A percentile compares a stretch with the other conserved stretches of the same genome.
Evolutionary conservation across 768 basidiomycete genomes (phyloP).

Genomic region (Trametes villosa): DNA sequence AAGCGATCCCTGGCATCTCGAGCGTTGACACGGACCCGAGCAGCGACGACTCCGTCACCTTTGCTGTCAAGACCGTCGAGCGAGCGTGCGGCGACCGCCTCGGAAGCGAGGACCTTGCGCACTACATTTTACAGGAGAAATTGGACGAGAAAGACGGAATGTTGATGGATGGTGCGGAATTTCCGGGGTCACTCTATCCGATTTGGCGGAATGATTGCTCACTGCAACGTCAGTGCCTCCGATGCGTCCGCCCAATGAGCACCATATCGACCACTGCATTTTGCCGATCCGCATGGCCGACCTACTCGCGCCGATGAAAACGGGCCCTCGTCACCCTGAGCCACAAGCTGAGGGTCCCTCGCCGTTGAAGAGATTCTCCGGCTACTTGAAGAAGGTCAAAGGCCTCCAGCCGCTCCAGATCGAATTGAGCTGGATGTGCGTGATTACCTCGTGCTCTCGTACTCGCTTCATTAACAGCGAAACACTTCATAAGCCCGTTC

Average conservation of each 20-base stretch:
- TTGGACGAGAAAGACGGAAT: conserved; percentile 54
- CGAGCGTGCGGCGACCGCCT: conserved; percentile 12
- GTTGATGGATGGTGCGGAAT: conserved; percentile 61
- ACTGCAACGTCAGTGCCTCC: conserved; percentile 63
- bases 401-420: conserved; percentile 62
- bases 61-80: conserved; percentile 14
- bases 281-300: conserved; percentile 4
- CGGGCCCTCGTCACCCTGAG: conserved; percentile 1
- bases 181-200: background rate
- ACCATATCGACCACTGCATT: conserved; percentile 40
- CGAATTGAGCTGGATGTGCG: conserved; percentile 69
- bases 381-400: conserved; percentile 56
- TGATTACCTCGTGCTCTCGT: conserved; percentile 26
- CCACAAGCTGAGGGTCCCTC: background rate
- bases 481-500: conserved; percentile 29
- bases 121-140: conserved; percentile 57
- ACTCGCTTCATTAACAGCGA: background rate
- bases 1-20: conserved; percentile 24
- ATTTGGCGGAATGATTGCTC: background rate
- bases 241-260: conserved; percentile 56
- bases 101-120: conserved; percentile 20
- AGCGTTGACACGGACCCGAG: conserved; percentile 28
- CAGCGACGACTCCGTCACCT: conserved; percentile 18
- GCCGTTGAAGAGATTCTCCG: background rate
- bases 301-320: conserved; percentile 27